A percentile compares a stretch with the other conserved stretches of the same genome.
Conservation (phyloP, 2,329 filamentous ascomycete genomes). For the Penicillium sp. region DNA sequence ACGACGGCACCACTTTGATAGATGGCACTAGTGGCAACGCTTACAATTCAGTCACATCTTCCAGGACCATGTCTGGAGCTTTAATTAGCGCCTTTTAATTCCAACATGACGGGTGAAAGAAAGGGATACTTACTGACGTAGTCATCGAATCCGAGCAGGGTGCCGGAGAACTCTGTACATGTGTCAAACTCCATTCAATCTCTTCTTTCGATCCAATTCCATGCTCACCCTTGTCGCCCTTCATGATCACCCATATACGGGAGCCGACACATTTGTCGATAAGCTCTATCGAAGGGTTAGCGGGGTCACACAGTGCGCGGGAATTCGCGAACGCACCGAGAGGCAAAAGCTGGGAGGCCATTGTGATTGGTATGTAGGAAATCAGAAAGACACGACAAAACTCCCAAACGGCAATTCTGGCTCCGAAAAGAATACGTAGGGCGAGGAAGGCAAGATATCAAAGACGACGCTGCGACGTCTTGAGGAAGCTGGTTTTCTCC, state of each 20-base stretch:
- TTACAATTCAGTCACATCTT: constrained; percentile 95
- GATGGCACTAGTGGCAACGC: constrained; percentile 25
- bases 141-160: constrained; percentile 92
- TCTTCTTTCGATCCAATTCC: not conserved
- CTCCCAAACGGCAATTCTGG: not conserved
- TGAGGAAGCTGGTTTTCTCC: constrained; percentile 15
- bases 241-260: constrained; percentile 98
- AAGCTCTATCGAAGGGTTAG: constrained; percentile 61
- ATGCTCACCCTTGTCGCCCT: constrained; percentile 83
- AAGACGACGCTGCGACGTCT: constrained; percentile 11
- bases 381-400: not conserved
- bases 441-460: constrained; percentile 6
- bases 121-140: constrained; percentile 83
- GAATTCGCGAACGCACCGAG: constrained; percentile 50
- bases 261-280: constrained; percentile 99
- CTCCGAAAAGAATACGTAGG: not conserved
- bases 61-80: constrained; percentile 84
- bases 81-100: constrained; percentile 12
- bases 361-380: constrained; percentile 31
- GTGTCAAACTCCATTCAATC: constrained; percentile 10
- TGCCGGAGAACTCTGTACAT: constrained; percentile 81
- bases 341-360: constrained; percentile 71
- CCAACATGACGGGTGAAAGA: constrained; percentile 9
- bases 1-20: not conserved
- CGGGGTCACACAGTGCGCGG: constrained; percentile 11